Conservation (phyloP, 768 basidiomycete genomes). For the Tubosaeta sp. region DNA sequence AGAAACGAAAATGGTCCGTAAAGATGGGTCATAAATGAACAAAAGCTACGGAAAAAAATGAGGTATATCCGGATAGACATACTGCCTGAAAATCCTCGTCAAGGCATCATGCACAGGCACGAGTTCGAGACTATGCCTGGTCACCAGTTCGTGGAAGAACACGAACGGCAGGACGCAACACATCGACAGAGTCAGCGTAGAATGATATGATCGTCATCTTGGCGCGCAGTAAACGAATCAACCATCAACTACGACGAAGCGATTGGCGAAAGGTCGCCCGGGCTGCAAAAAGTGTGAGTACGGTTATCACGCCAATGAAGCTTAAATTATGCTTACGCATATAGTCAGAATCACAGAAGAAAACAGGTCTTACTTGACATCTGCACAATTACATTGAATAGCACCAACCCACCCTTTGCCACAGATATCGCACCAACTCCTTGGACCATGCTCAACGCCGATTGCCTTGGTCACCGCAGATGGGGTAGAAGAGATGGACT, state of each 20-base stretch:
- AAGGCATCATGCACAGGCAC: constrained; percentile 21
- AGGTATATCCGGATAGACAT: constrained; percentile 13
- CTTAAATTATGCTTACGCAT: constrained; percentile 24
- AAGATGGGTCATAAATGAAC: constrained; percentile 5
- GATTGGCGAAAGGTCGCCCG: constrained; percentile 35
- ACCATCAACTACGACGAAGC: constrained; percentile 39
- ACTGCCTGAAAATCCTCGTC: constrained; percentile 24
- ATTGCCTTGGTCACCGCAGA: constrained; percentile 45
- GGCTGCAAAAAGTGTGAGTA: constrained; percentile 24
- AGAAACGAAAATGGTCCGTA: constrained; percentile 14
- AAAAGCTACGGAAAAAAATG: background rate
- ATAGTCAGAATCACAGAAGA: constrained; percentile 11
- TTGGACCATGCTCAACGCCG: constrained; percentile 60
- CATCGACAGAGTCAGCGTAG: constrained; percentile 43
- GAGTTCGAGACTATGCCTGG: constrained; percentile 62
- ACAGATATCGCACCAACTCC: constrained; percentile 71
- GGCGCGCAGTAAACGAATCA: constrained; percentile 32
- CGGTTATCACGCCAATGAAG: background rate
- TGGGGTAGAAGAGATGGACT: constrained; percentile 42
- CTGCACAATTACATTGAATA: constrained; percentile 56
- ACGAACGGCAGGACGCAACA: constrained; percentile 65
- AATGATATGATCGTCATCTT: constrained; percentile 31
- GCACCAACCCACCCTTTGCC: constrained; percentile 65
- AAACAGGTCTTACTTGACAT: constrained; percentile 51
- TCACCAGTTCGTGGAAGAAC: constrained; percentile 49